phyloP scores from a whole-genome alignment of 2,329 filamentous ascomycete genomes.

The Talaromyces piceae region DNA sequence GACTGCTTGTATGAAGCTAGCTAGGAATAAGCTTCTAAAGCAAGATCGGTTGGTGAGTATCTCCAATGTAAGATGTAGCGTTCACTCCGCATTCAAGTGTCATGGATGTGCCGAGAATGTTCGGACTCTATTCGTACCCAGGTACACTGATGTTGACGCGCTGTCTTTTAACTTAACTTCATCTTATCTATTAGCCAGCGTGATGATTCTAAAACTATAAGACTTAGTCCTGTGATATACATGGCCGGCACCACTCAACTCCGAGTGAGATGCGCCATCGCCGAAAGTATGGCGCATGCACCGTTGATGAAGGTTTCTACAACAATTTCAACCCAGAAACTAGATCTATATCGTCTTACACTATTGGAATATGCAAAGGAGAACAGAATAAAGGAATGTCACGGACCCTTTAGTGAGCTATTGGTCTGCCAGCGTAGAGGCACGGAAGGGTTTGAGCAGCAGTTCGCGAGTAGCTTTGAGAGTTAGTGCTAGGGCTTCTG shows the following conservation, averaged over 20 bases:
- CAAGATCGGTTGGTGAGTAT: conserved; percentile 59
- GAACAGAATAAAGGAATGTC: conserved; percentile 4
- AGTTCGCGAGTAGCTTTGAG: conserved; percentile 51
- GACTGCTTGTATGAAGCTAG: conserved; percentile 60
- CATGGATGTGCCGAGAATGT: conserved; percentile 62
- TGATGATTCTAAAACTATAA: conserved; percentile 64
- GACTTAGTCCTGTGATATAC: conserved; percentile 57
- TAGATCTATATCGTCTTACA: conserved; percentile 40
- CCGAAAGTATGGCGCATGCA: conserved; percentile 35
- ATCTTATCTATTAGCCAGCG: conserved; percentile 71
- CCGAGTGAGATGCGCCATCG: conserved; percentile 60
- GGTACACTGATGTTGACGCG: conserved; percentile 55
- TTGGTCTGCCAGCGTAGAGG: conserved; percentile 61
- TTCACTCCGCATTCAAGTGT: conserved; percentile 59
- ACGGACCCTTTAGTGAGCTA: conserved; percentile 60
- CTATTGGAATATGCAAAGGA: conserved; percentile 12
- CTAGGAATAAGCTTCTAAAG: conserved; percentile 65
- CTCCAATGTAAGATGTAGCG: conserved; percentile 63
- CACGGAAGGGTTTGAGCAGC: conserved; percentile 54
- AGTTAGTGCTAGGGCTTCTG: too few species aligned
- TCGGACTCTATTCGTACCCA: conserved; percentile 68
- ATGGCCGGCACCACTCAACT: conserved; percentile 65
- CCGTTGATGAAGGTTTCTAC: conserved; percentile 55
- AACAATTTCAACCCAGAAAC: conserved; percentile 56
- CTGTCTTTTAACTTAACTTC: conserved; percentile 56